Percentiles rank a stretch among this genome's conserved stretches.
Conservation (phyloP, 257 asterid genomes). For the Lantana camara region DNA sequence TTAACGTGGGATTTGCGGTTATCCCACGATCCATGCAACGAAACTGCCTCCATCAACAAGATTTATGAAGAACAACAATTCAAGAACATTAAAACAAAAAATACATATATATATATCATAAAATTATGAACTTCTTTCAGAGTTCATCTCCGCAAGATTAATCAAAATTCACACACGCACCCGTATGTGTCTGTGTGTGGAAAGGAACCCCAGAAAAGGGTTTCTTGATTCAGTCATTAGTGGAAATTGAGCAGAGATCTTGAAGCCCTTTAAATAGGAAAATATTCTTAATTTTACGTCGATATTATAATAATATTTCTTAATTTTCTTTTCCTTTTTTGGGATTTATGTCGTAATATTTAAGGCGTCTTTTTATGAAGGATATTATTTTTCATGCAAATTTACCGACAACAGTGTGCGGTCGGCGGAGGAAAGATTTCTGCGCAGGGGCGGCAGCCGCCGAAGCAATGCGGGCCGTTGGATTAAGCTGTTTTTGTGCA, state of each 20-base stretch:
- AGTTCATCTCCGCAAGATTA: not conserved
- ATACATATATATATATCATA: too few species aligned
- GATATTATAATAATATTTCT: not conserved
- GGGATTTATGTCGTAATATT: not conserved
- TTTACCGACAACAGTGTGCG: constrained; percentile 29
- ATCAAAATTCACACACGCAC: not conserved
- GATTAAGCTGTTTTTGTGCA: constrained; percentile 24
- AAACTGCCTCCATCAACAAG: constrained; percentile 40
- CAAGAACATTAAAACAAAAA: too few species aligned
- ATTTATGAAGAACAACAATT: not conserved
- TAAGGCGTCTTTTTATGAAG: not conserved
- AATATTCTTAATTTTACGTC: not conserved
- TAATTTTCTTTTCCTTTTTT: not conserved
- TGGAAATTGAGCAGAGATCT: not conserved
- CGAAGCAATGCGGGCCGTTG: constrained; percentile 30
- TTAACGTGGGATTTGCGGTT: constrained; percentile 26
- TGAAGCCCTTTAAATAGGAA: constrained; percentile 9
- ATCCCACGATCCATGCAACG: constrained; percentile 28
- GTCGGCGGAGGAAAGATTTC: constrained; percentile 28
- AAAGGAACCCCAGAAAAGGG: too few species aligned
- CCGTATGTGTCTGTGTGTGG: too few species aligned
- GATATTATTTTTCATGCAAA: constrained; percentile 8
- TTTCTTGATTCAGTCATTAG: too few species aligned
- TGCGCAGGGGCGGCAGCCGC: constrained; percentile 45
- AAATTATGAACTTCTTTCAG: too few species aligned